Percentiles rank a stretch among this genome's conserved stretches.
phyloP scores from a whole-genome alignment of 257 asterid species.

The Leonotis leonurus region DNA sequence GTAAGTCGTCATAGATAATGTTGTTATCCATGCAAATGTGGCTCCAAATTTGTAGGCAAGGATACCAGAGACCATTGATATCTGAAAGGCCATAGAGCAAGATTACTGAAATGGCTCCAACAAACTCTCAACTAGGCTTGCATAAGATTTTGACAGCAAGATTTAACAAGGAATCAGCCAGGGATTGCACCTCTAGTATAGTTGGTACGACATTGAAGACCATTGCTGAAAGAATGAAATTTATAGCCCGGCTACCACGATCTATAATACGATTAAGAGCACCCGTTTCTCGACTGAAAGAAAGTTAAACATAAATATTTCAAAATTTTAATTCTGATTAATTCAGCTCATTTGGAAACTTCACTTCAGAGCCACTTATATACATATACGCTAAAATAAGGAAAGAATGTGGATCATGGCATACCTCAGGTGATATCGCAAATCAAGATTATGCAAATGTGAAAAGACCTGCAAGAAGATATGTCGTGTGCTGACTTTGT shows the following conservation, averaged over 20 bases:
- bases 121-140: not conserved
- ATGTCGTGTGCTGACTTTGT: conserved; percentile 5
- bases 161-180: conserved; percentile 4
- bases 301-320: conserved; percentile 14
- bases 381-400: no score
- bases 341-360: conserved; percentile 13
- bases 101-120: conserved; percentile 15
- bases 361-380: not conserved
- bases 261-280: conserved; percentile 88
- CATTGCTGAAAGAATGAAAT: conserved; percentile 90
- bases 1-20: conserved; percentile 80
- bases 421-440: conserved; percentile 91
- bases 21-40: conserved; percentile 94
- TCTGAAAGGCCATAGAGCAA: conserved; percentile 55
- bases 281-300: conserved; percentile 93
- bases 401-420: conserved; percentile 3
- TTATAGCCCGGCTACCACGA: conserved; percentile 99
- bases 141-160: not conserved
- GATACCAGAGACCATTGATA: conserved; percentile 92
- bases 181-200: conserved; percentile 60
- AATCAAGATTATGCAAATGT: conserved; percentile 92
- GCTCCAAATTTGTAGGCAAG: conserved; percentile 98
- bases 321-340: not conserved
- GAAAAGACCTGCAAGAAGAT: conserved; percentile 72
- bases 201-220: conserved; percentile 95